Evolutionary conservation across 176 grass and related monocot species (phyloP).

Genomic region (Triticum aestivum): DNA sequence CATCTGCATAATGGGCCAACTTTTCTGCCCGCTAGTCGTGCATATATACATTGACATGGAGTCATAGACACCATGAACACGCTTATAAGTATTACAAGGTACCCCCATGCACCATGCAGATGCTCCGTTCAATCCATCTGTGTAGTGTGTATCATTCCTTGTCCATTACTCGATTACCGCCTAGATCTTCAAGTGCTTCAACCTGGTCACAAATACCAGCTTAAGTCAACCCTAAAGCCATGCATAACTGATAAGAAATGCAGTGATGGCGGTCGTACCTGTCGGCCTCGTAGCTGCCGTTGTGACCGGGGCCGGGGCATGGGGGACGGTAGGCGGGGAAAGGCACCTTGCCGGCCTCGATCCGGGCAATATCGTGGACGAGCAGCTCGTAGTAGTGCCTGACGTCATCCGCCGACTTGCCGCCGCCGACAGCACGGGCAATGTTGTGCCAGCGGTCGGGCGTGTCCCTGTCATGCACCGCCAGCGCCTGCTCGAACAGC

Average conservation of each 20-base stretch:
- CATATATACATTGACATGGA: background rate
- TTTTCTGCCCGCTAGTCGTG: background rate
- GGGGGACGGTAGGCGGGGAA: background rate
- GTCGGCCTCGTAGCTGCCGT: background rate
- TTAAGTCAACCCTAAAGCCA: background rate
- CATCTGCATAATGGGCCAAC: background rate
- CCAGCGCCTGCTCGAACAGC: slow-evolving; percentile 5
- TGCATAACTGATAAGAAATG: too few relatives aligned
- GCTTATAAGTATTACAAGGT: too few relatives aligned
- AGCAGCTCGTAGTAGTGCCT: background rate
- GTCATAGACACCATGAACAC: slow-evolving; percentile 2
- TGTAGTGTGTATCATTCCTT: background rate
- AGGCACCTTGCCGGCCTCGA: background rate
- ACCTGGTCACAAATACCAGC: slow-evolving; percentile 15
- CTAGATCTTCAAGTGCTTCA: slow-evolving; percentile 64
- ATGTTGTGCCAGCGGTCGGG: background rate
- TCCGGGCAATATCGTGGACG: background rate
- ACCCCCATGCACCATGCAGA: too few relatives aligned
- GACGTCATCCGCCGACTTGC: background rate
- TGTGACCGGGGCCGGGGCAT: background rate
- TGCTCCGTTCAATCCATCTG: background rate
- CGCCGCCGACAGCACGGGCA: background rate
- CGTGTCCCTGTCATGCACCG: background rate
- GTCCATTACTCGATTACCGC: too few relatives aligned
- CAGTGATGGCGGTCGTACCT: background rate